Evolutionary conservation across 306 rosid genomes (phyloP).

Genomic region (Adenanthera pavonina): DNA sequence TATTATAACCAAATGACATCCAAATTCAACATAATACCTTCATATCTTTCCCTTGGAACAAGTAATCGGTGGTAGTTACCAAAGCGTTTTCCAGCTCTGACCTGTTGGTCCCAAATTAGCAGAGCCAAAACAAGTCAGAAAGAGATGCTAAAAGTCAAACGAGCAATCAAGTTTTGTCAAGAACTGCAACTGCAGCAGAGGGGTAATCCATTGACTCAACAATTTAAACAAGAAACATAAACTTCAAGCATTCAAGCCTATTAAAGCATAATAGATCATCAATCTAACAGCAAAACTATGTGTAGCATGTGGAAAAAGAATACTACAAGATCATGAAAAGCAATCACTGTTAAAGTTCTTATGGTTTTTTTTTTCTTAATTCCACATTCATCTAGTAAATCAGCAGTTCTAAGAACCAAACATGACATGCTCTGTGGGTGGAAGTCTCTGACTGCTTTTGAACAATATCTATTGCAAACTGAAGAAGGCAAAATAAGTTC

Average conservation of each 20-base stretch:
- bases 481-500: neutral
- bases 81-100: conserved; percentile 57
- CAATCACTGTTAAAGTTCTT: neutral
- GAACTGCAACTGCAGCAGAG: conserved; percentile 3
- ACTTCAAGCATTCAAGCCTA: neutral
- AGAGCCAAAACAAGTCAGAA: conserved; percentile 28
- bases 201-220: neutral
- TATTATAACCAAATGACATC: conserved; percentile 5
- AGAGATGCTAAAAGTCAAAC: conserved; percentile 39
- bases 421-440: neutral
- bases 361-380: neutral
- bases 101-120: conserved; percentile 49
- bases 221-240: conserved; percentile 3
- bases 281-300: conserved; percentile 11
- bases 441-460: neutral
- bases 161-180: conserved; percentile 13
- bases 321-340: conserved; percentile 2
- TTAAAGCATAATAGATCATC: neutral
- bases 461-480: neutral
- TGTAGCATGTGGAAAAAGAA: neutral
- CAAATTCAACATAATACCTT: conserved; percentile 55
- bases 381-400: neutral
- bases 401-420: neutral
- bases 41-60: conserved; percentile 60
- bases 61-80: conserved; percentile 82